Evolutionary conservation across 1,139 yeast genomes (phyloP).

Genomic region (Yamadazyma mexicana): DNA sequence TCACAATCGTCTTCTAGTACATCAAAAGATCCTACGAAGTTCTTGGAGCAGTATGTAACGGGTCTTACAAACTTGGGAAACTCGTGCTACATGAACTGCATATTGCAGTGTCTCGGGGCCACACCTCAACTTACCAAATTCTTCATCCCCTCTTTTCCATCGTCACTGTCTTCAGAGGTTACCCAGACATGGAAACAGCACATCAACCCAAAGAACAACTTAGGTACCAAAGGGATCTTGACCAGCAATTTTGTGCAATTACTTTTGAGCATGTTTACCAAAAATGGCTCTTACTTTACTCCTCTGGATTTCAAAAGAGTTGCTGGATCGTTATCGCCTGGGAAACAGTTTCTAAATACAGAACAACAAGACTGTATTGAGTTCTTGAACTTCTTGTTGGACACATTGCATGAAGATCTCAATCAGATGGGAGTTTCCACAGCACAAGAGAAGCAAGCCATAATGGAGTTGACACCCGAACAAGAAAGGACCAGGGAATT

Average conservation of each 20-base stretch:
- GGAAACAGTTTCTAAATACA: constrained; percentile 58
- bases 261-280: constrained; percentile 57
- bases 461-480: constrained; percentile 58
- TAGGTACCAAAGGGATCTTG: constrained; percentile 83
- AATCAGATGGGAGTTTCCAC: constrained; percentile 52
- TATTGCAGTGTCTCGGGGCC: constrained; percentile 74
- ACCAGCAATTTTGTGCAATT: constrained; percentile 73
- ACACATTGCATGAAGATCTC: constrained; percentile 85
- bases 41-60: constrained; percentile 38
- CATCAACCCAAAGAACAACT: constrained; percentile 70
- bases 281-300: constrained; percentile 47
- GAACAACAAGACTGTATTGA: constrained; percentile 96
- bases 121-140: constrained; percentile 44
- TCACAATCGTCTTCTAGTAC: neutral
- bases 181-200: constrained; percentile 59
- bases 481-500: constrained; percentile 77
- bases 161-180: constrained; percentile 19
- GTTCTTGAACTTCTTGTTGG: constrained; percentile 79
- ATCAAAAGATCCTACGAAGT: constrained; percentile 18
- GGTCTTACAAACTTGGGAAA: constrained; percentile 86
- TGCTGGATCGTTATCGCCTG: constrained; percentile 67
- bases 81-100: constrained; percentile 92
- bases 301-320: constrained; percentile 63
- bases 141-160: constrained; percentile 33
- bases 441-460: constrained; percentile 38